Evolutionary conservation across 2,329 filamentous ascomycete species (phyloP), one percentile per base, ranked within the genome.

Genomic region (Calonectria pseudoreteaudii): DNA sequence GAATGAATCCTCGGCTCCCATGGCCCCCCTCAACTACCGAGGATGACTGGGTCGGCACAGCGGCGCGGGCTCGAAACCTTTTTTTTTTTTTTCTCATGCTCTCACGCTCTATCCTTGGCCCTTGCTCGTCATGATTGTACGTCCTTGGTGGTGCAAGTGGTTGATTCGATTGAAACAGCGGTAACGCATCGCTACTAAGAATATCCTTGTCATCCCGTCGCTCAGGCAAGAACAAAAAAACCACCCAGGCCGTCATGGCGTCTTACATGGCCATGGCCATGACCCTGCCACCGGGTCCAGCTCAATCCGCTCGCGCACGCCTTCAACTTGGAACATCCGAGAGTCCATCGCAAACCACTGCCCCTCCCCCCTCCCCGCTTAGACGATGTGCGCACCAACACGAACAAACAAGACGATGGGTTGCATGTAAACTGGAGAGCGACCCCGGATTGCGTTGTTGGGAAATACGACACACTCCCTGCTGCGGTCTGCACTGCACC

Each of bases 361-460:
- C 49, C 49, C 31, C 31, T 31, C 31, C 31, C 8, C 10, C 31
- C 31, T 11, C 31, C 50, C 56, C 56, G 56, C 56, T 60, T 60
- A 58, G 18, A 60, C 56, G 68, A 65, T 50, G 60, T 50, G 60
- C 68, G 26, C 26, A 41, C 31, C 60, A 56, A 71, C 41, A 18
- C 62, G 53, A 56, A 64, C 41, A 36, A n/a, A 50, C 36, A 18
- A 38, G 41, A 26, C 36, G 49, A 34, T 41, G 62, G 62, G 62
- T 71, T 71, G 41, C 68, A 71, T 71, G 50, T 52, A 26, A 58
- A 36, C 41, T 60, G 50, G 62, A 56, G 31, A 52, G 58, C 14
- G 30, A 50, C 62, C 62, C 62, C 52, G 62, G 38, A 53, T 38
- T 49, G 30, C 56, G n/a, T 4, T 47, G 41, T 38, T n/a, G 14